Percentiles rank a stretch among this genome's conserved stretches.
phyloP scores from a whole-genome alignment of 2,329 filamentous ascomycete genomes.

The Colletotrichum caudatum region DNA sequence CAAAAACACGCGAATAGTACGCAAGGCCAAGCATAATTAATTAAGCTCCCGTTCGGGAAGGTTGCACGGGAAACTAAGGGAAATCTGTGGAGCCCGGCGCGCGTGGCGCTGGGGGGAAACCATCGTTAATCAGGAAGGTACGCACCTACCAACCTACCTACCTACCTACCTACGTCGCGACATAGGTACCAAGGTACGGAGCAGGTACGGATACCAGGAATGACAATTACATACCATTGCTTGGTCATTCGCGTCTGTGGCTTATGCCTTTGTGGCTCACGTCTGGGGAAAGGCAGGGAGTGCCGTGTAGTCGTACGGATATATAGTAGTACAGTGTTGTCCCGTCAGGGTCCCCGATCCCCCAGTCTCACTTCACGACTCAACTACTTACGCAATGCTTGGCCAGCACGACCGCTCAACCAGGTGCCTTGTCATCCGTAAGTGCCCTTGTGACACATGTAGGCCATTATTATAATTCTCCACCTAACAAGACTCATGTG shows the following conservation, averaged over 20 bases:
- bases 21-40: slow-evolving; percentile 18
- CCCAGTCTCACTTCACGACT: neutral
- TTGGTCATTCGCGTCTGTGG: neutral
- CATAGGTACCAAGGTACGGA: too few species aligned
- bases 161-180: too few species aligned
- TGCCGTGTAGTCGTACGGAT: too few species aligned
- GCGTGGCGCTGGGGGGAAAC: neutral
- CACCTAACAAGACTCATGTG: neutral
- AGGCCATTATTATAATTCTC: neutral
- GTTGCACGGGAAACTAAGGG: slow-evolving; percentile 20
- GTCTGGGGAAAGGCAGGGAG: neutral
- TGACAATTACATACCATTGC: neutral
- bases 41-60: slow-evolving; percentile 35
- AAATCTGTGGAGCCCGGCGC: neutral
- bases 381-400: neutral
- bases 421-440: neutral
- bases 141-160: too few species aligned
- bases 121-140: too few species aligned
- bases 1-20: slow-evolving; percentile 1
- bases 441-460: too few species aligned
- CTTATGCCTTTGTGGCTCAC: neutral
- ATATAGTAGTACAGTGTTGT: too few species aligned
- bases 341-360: neutral
- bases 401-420: too few species aligned
- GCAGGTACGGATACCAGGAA: too few species aligned